A percentile compares a stretch with the other conserved stretches of the same genome.
Evolutionary conservation across 1,284 basidiomycete genomes (phyloP).

Genomic region (Trametes sp.): DNA sequence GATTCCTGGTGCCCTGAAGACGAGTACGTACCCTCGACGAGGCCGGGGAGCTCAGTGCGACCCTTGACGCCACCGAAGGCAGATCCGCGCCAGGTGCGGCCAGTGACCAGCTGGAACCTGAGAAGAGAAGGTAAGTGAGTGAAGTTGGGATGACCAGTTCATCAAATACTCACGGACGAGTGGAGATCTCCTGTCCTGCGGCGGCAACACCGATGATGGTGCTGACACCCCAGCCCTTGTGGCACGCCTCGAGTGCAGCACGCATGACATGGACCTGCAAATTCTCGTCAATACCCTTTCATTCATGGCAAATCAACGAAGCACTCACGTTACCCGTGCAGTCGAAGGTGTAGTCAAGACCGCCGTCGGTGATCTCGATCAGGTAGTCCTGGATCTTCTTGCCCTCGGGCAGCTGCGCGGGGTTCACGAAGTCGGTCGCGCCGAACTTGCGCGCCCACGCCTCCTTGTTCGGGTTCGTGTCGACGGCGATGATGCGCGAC

Average conservation of each 20-base stretch:
- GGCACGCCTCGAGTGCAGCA: conserved; percentile 93
- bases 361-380: conserved; percentile 95
- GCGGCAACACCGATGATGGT: conserved; percentile 95
- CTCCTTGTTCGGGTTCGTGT: conserved; percentile 89
- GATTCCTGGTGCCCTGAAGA: too few relatives aligned
- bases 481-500: conserved; percentile 91
- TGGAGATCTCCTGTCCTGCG: conserved; percentile 97
- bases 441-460: conserved; percentile 94
- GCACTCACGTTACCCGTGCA: conserved; percentile 88
- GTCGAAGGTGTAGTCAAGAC: conserved; percentile 97
- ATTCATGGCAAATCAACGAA: background rate
- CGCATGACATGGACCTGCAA: conserved; percentile 92
- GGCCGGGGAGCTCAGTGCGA: conserved; percentile 90
- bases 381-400: conserved; percentile 90
- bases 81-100: conserved; percentile 93
- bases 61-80: conserved; percentile 99
- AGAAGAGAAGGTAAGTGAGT: background rate
- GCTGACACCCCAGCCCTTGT: conserved; percentile 99
- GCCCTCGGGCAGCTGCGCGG: conserved; percentile 76
- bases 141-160: too few relatives aligned
- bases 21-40: conserved; percentile 88
- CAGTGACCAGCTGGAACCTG: conserved; percentile 86
- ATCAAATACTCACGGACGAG: conserved; percentile 81
- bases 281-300: background rate
- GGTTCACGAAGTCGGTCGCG: conserved; percentile 97